Base-by-base conservation (phyloP, 352 stramenopile species). In the Elongisporangium undulatum region DNA sequence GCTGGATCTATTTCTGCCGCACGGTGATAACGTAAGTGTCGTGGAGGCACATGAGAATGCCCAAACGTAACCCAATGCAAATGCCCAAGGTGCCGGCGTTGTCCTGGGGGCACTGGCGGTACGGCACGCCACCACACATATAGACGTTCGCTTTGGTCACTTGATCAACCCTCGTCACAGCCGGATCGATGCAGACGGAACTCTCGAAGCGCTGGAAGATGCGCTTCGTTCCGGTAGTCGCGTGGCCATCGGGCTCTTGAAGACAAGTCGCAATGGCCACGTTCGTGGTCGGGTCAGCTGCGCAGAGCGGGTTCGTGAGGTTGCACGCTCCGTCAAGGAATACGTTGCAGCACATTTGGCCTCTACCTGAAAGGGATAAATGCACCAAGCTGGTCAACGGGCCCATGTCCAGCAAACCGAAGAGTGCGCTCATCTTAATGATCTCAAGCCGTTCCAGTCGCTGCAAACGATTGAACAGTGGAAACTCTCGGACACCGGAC, bases 301-400 rank as follows among this genome's bases (percentile, higher is more conserved):
- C 34, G 53, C 68, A 75, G 61, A 69, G 64, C 12, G 60, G 58
- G 23, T 72, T 26, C 15, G 21, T 69, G 19, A 75, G 55, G 19
- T 78, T 52, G 19, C 72, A 81, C 8, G 34, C 12, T n/a, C n/a
- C n/a, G 3, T 55, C 67, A 0, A 71, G 22, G 21, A 75, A 77
- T 1, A 66, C 66, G 26, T 77, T 74, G 69, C 72, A 80, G 49
- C 69, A 81, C 49, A 64, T 51, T 9, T 57, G 56, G 8, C 53
- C 52, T 23, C 53, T 26, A 0, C 4, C 63, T 12, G 29, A 62
- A 3, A 69, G 26, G 17, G 61, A 49, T 15, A 75, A 53, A 4
- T 65, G 62, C 4, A 62, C 53, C 13, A 79, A 45, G 2, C 65
- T 67, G 3, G 56, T 34, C 2, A 74, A 55, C 8, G 62, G 52